phyloP scores from a whole-genome alignment of 2,329 filamentous ascomycete species.

The Scytalidium lignicola region DNA sequence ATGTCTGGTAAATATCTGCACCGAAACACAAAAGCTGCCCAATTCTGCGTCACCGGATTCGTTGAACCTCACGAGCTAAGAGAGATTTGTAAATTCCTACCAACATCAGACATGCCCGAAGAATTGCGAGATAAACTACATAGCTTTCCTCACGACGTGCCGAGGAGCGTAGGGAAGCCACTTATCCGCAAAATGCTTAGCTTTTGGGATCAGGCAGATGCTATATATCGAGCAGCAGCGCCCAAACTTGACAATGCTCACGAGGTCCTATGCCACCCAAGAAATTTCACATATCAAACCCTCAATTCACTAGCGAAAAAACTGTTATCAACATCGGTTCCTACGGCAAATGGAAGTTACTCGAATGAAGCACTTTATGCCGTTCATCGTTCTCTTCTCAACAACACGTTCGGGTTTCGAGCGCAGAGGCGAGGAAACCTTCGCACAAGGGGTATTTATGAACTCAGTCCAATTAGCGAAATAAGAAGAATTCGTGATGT shows the following conservation, averaged over 20 bases:
- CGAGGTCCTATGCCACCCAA: constrained; percentile 36
- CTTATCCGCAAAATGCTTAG: constrained; percentile 36
- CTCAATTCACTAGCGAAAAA: constrained; percentile 39
- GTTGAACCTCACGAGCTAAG: constrained; percentile 36
- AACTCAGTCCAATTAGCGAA: constrained; percentile 53
- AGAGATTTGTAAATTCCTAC: constrained; percentile 40
- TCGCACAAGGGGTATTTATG: constrained; percentile 53
- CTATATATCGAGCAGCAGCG: constrained; percentile 41
- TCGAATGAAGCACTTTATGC: constrained; percentile 56
- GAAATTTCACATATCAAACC: constrained; percentile 35
- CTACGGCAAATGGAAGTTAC: constrained; percentile 30
- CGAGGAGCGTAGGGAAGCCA: constrained; percentile 38
- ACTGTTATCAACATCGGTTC: constrained; percentile 27
- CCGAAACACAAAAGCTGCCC: constrained; percentile 25
- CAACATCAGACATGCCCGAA: constrained; percentile 29
- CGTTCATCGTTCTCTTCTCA: constrained; percentile 59
- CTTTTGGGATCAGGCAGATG: constrained; percentile 39
- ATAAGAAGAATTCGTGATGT: constrained; percentile 46
- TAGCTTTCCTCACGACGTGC: constrained; percentile 35
- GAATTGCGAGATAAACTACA: constrained; percentile 30
- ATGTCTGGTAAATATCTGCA: constrained; percentile 44
- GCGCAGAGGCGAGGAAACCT: constrained; percentile 40
- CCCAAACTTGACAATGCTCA: constrained; percentile 44
- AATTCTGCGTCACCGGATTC: constrained; percentile 41
- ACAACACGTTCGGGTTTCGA: constrained; percentile 57